Evolutionary conservation across 2,329 filamentous ascomycete species (phyloP).

Genomic region (Fusarium austroafricanum): DNA sequence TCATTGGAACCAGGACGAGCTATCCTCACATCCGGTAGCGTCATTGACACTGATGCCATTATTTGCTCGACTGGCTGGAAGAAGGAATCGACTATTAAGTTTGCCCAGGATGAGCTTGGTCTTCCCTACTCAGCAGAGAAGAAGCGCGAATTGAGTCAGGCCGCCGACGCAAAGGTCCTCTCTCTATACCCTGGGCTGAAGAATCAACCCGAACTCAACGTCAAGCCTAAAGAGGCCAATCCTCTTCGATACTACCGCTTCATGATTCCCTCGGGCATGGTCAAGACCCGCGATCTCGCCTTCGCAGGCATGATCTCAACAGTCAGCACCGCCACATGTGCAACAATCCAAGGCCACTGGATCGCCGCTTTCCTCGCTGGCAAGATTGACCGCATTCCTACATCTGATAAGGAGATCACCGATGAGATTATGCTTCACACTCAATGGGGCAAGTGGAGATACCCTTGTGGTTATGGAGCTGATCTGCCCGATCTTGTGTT

Average conservation of each 20-base stretch:
- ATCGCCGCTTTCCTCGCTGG: conserved; percentile 68
- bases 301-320: conserved; percentile 50
- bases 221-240: conserved; percentile 33
- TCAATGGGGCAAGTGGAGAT: conserved; percentile 77
- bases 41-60: conserved; percentile 58
- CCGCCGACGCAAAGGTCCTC: conserved; percentile 36
- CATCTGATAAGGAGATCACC: conserved; percentile 54
- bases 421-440: conserved; percentile 71
- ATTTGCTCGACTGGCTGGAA: conserved; percentile 67
- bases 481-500: conserved; percentile 78
- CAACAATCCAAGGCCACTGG: conserved; percentile 61
- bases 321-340: conserved; percentile 51
- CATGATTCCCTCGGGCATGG: conserved; percentile 38
- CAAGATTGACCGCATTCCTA: conserved; percentile 53
- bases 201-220: conserved; percentile 36
- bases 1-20: conserved; percentile 54
- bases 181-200: conserved; percentile 36
- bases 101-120: conserved; percentile 43
- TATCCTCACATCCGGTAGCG: conserved; percentile 55
- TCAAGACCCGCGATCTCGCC: conserved; percentile 47
- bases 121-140: conserved; percentile 23
- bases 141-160: conserved; percentile 13
- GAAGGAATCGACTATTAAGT: conserved; percentile 57
- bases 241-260: conserved; percentile 46
- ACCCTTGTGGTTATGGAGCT: conserved; percentile 72